Base-by-base conservation (phyloP, 2,329 filamentous ascomycete genomes). In the Colletotrichum paranaense region DNA sequence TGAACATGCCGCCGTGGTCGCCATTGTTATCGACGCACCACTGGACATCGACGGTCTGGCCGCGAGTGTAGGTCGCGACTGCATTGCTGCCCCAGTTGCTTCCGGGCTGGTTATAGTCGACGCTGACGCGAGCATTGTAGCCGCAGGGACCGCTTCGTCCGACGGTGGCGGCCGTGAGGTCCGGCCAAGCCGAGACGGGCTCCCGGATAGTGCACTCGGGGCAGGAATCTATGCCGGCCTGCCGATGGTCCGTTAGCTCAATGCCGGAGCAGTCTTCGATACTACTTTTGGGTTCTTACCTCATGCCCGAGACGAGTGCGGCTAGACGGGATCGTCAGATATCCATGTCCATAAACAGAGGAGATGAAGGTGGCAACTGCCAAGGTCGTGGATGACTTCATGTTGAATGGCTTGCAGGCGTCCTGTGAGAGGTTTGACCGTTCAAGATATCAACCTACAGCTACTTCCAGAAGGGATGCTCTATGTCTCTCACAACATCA, bases 1-100 rank as follows among this genome's bases (percentile, higher is more conserved):
- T 83, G 78, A 88, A 89, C 87, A 89, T 89, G 78, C 87, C 88
- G 30, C 87, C 87, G 74, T 89, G 88, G 75, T 89, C 87, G 0
- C 88, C 88, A 75, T 89, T 89, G 78, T 88, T 80, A 76, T 90
- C 88, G 22, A 89, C 83, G 65, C 88, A 89, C 88, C 88, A 89
- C 77, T 88, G 80, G 0, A 89, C 87, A 28, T 87, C 84, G 28
- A 89, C 78, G 0, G 83, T 78, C 11, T 88, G 80, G 0, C 87
- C 88, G 0, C 84, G 79, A 0, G 79, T 78, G 78, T 88, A 89
- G 1, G 83, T 86, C 2, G 78, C 83, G 0, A 88, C 85, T 0
- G 83, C 79, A 0, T 79, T 66, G 11, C 78, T 80, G 26, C 87
- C 87, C 87, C 86, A 89, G 76, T 81, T 78, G 3, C 70, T 72